Percentiles rank a stretch among this genome's conserved stretches.
phyloP scores from a whole-genome alignment of 345 rosid genomes.

The Brassica incana region DNA sequence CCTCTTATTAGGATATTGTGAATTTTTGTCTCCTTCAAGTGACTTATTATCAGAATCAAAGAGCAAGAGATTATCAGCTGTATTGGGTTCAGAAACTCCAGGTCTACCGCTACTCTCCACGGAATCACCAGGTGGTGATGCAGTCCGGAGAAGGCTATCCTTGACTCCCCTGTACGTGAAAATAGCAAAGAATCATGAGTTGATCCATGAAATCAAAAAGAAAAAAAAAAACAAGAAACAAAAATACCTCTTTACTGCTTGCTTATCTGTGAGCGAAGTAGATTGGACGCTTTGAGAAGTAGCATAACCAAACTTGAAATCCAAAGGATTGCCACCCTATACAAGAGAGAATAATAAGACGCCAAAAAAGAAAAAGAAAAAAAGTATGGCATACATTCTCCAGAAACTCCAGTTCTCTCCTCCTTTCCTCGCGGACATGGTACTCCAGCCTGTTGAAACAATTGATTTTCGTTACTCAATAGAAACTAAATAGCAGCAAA shows the following conservation, averaged over 20 bases:
- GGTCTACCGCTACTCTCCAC: constrained; percentile 94
- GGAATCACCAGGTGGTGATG: constrained; percentile 89
- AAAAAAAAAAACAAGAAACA: constrained; percentile 26
- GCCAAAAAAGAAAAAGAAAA: constrained; percentile 22
- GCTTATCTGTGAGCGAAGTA: constrained; percentile 78
- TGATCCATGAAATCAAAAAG: neutral
- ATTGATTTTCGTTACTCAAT: constrained; percentile 3
- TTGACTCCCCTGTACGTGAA: constrained; percentile 71
- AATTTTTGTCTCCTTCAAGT: constrained; percentile 55
- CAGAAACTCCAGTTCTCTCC: constrained; percentile 88
- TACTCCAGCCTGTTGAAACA: constrained; percentile 80
- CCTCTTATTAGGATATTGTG: constrained; percentile 50
- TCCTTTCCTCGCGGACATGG: constrained; percentile 93
- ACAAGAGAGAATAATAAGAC: constrained; percentile 23
- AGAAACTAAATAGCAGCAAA: neutral
- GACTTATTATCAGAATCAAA: constrained; percentile 76
- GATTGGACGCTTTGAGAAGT: constrained; percentile 85
- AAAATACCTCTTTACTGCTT: constrained; percentile 65
- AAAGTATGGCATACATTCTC: constrained; percentile 68
- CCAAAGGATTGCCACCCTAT: constrained; percentile 98
- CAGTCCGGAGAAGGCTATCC: constrained; percentile 77
- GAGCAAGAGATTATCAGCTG: constrained; percentile 77
- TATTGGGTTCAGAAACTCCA: constrained; percentile 76
- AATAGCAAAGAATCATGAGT: constrained; percentile 29
- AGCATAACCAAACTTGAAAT: constrained; percentile 76